Conservation (phyloP, 2,329 filamentous ascomycete species). For the Incumbomyces delicatus region DNA sequence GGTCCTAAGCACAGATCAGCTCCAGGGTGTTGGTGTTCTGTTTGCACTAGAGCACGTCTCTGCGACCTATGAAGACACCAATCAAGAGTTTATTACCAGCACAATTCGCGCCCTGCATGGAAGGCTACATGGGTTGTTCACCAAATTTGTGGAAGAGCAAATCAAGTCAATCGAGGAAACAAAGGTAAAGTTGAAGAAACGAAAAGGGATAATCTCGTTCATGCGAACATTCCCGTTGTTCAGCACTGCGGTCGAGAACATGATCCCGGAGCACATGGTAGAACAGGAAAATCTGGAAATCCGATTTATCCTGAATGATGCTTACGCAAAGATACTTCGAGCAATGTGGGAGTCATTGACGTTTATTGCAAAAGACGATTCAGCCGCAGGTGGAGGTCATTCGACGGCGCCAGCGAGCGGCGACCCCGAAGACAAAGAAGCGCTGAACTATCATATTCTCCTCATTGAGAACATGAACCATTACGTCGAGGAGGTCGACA, state of each 20-base stretch:
- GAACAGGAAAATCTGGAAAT: conserved; percentile 53
- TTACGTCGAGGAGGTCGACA: conserved; percentile 83
- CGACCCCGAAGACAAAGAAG: conserved; percentile 88
- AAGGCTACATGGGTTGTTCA: conserved; percentile 65
- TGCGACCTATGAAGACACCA: conserved; percentile 71
- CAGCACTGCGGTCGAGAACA: conserved; percentile 71
- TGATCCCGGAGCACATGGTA: conserved; percentile 51
- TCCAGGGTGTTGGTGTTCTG: conserved; percentile 87
- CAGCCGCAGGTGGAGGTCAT: conserved; percentile 35
- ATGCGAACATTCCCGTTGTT: conserved; percentile 89
- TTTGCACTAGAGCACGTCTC: conserved; percentile 71
- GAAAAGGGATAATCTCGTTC: conserved; percentile 91
- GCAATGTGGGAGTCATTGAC: conserved; percentile 96
- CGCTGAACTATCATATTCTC: conserved; percentile 92
- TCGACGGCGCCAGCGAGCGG: conserved; percentile 23
- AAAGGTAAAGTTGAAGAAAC: conserved; percentile 98
- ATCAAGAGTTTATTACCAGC: conserved; percentile 80
- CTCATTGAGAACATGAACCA: conserved; percentile 99
- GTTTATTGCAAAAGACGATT: conserved; percentile 72
- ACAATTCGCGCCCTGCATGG: conserved; percentile 71
- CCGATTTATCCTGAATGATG: conserved; percentile 69
- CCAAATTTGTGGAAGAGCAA: conserved; percentile 86
- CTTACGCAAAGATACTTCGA: conserved; percentile 80
- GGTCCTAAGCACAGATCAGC: conserved; percentile 67
- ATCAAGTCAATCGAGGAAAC: conserved; percentile 94